Conservation (phyloP, 192 early-diverging fungal genomes). For the Coemansia sp. region DNA sequence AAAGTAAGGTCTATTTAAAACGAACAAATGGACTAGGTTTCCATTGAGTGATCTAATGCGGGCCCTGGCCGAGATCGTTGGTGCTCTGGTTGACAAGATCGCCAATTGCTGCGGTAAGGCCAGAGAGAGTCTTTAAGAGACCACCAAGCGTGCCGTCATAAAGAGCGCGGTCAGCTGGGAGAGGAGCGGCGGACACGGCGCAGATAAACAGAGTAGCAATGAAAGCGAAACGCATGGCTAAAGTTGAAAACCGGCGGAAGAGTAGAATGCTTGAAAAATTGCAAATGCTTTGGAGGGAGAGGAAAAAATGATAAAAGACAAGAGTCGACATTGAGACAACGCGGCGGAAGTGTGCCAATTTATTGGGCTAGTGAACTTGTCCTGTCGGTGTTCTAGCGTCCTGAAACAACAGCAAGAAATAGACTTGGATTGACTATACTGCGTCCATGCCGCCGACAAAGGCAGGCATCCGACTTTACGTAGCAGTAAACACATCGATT, state of each 20-base stretch:
- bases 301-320: not conserved
- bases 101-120: slow-evolving; percentile 42
- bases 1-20: slow-evolving; percentile 8
- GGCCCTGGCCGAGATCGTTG: slow-evolving; percentile 57
- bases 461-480: not conserved
- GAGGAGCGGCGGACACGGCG: slow-evolving; percentile 33
- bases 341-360: slow-evolving; percentile 7
- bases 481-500: not conserved
- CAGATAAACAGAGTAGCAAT: slow-evolving; percentile 35
- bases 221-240: slow-evolving; percentile 42
- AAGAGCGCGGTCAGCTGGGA: slow-evolving; percentile 33
- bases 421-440: not conserved
- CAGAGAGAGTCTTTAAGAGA: slow-evolving; percentile 44
- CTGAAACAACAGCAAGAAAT: not conserved
- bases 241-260: not conserved
- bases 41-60: slow-evolving; percentile 22
- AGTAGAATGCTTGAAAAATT: not conserved
- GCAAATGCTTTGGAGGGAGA: not conserved
- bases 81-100: slow-evolving; percentile 42
- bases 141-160: slow-evolving; percentile 51
- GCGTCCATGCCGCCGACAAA: not conserved
- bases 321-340: not conserved
- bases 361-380: not conserved
- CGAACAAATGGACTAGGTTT: slow-evolving; percentile 1
- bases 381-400: not conserved